These are phyloP conservation scores for Geotrichum aggregatum DNA, from an alignment of 1,139 yeast species.

Conservation along the genomic window DNA sequence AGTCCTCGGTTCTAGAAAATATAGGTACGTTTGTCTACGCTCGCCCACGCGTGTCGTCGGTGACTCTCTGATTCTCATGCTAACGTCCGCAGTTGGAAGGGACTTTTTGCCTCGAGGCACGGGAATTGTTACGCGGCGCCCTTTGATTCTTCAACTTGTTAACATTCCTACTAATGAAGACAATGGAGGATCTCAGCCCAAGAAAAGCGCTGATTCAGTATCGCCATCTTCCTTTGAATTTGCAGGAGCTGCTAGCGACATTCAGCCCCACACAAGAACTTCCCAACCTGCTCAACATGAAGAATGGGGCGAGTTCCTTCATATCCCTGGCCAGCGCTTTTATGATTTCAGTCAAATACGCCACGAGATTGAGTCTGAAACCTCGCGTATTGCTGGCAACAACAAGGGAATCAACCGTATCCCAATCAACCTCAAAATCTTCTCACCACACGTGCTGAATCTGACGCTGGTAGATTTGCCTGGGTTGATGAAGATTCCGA, in stretches of 20 bases:
- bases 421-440: slow-evolving; percentile 89
- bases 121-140: slow-evolving; percentile 78
- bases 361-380: slow-evolving; percentile 84
- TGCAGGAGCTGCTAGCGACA: slow-evolving; percentile 30
- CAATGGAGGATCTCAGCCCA: no score
- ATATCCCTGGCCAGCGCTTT: slow-evolving; percentile 78
- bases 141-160: slow-evolving; percentile 65
- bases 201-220: not conserved
- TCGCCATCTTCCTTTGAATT: slow-evolving; percentile 19
- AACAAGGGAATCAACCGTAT: slow-evolving; percentile 91
- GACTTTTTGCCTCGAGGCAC: slow-evolving; percentile 81
- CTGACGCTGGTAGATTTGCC: slow-evolving; percentile 93
- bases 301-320: slow-evolving; percentile 97
- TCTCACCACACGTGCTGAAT: slow-evolving; percentile 82
- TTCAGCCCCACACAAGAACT: slow-evolving; percentile 14
- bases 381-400: slow-evolving; percentile 88
- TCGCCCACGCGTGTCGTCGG: no score
- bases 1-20: slow-evolving; percentile 74
- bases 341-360: slow-evolving; percentile 80
- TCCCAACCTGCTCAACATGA: slow-evolving; percentile 18
- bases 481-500: slow-evolving; percentile 93
- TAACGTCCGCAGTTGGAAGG: slow-evolving; percentile 50
- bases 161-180: slow-evolving; percentile 37
- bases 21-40: slow-evolving; percentile 37
- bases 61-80: no score